These are phyloP conservation scores for Linanthus parryae DNA, from an alignment of 148 eudicot species.

Conservation along the genomic window DNA sequence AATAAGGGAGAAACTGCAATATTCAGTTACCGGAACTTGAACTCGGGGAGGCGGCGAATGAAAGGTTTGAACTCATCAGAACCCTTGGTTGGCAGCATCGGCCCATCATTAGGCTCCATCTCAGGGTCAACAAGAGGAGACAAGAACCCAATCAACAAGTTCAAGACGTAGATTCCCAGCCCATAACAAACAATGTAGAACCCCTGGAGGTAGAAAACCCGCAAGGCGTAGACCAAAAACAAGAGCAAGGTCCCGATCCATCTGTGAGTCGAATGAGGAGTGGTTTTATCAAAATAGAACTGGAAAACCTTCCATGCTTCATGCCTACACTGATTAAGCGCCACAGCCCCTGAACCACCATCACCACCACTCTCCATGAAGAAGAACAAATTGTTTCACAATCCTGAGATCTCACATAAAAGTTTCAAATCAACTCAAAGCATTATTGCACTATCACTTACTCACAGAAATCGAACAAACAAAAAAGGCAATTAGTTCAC, in stretches of 20 bases:
- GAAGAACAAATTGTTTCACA: no score
- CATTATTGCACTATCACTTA: no score
- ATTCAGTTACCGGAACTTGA: slow-evolving; percentile 87
- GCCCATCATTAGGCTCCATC: slow-evolving; percentile 57
- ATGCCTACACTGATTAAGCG: slow-evolving; percentile 36
- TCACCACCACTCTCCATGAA: slow-evolving; percentile 62
- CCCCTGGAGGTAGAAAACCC: slow-evolving; percentile 65
- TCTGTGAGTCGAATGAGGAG: slow-evolving; percentile 66
- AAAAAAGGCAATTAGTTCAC: no score
- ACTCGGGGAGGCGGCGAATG: slow-evolving; percentile 84
- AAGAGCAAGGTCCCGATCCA: slow-evolving; percentile 60
- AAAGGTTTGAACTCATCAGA: slow-evolving; percentile 92
- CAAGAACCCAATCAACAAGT: slow-evolving; percentile 72
- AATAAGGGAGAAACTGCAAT: no score
- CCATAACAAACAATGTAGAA: slow-evolving; percentile 67
- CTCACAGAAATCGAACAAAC: no score
- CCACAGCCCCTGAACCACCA: slow-evolving; percentile 19
- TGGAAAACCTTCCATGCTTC: slow-evolving; percentile 51
- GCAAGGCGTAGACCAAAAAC: slow-evolving; percentile 39
- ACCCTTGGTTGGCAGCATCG: slow-evolving; percentile 70
- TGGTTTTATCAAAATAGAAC: slow-evolving; percentile 62
- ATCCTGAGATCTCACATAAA: no score
- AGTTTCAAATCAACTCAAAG: no score
- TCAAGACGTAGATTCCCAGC: slow-evolving; percentile 72
- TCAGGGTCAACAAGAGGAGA: slow-evolving; percentile 89